phyloP scores from a whole-genome alignment of 805 yeast genomes.

The Lipomyces spencermartinsiae region DNA sequence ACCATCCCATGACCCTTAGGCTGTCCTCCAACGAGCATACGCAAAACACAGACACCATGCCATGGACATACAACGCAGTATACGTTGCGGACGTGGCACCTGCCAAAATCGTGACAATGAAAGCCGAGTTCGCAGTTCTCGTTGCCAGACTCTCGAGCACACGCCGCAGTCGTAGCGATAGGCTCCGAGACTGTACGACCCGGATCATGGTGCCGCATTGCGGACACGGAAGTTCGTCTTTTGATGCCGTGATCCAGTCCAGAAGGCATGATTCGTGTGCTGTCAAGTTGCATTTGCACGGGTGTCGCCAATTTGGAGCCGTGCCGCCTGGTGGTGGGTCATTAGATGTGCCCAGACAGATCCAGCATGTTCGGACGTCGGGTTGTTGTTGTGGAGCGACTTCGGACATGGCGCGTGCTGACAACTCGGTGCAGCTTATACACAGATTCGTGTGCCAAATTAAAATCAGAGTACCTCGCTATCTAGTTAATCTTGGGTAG shows the following conservation, averaged over 20 bases:
- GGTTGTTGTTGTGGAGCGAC: neutral
- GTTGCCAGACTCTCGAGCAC: constrained; percentile 33
- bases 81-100: constrained; percentile 37
- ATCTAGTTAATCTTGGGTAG: neutral
- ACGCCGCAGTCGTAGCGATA: constrained; percentile 16
- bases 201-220: constrained; percentile 26
- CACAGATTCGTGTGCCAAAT: neutral
- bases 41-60: constrained; percentile 41
- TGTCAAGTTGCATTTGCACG: constrained; percentile 54
- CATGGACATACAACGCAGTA: constrained; percentile 42
- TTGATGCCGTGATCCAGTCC: constrained; percentile 46
- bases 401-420: constrained; percentile 1
- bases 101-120: constrained; percentile 6
- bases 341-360: constrained; percentile 46
- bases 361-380: constrained; percentile 48
- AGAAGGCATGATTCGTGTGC: constrained; percentile 56
- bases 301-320: constrained; percentile 53
- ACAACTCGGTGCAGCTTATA: neutral
- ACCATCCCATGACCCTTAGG: constrained; percentile 10
- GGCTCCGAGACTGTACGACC: constrained; percentile 16
- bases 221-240: constrained; percentile 26
- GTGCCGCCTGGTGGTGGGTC: constrained; percentile 46
- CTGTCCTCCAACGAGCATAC: constrained; percentile 41
- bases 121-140: constrained; percentile 17
- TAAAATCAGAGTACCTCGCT: neutral